Conservation (phyloP, 2,329 filamentous ascomycete species). For the Pseudogymnoascus sp. region DNA sequence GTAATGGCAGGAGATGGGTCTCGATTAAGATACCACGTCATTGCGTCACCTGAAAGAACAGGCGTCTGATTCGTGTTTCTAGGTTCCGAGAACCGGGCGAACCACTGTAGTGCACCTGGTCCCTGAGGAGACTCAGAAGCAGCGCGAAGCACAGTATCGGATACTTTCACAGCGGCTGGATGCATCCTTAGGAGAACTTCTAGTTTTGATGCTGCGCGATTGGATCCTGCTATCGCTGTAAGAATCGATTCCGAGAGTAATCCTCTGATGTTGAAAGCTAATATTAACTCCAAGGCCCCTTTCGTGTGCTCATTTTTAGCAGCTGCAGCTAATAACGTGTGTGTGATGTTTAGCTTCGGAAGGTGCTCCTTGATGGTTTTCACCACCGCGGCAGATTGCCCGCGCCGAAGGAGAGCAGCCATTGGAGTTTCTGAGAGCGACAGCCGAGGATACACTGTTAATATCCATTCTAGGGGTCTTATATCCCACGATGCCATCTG, state of each 20-base stretch:
- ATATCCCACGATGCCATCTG: neutral
- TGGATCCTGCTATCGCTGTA: neutral
- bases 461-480: neutral
- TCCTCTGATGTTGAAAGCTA: neutral
- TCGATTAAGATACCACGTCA: constrained; percentile 1
- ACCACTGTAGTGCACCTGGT: neutral
- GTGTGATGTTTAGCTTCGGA: neutral
- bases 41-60: neutral
- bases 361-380: neutral
- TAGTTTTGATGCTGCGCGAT: neutral
- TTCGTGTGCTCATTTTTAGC: neutral
- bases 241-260: neutral
- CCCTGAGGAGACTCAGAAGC: neutral
- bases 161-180: neutral
- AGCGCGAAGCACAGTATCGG: neutral
- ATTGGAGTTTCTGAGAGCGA: neutral
- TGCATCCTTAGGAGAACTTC: neutral
- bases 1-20: neutral
- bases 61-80: neutral
- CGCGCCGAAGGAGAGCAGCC: neutral
- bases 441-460: neutral
- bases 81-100: neutral
- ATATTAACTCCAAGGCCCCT: neutral
- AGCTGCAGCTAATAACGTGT: neutral
- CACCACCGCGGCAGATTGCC: neutral